Evolutionary conservation across 1,139 yeast genomes (phyloP).

Genomic region (Casaregolazyma suthepensis): DNA sequence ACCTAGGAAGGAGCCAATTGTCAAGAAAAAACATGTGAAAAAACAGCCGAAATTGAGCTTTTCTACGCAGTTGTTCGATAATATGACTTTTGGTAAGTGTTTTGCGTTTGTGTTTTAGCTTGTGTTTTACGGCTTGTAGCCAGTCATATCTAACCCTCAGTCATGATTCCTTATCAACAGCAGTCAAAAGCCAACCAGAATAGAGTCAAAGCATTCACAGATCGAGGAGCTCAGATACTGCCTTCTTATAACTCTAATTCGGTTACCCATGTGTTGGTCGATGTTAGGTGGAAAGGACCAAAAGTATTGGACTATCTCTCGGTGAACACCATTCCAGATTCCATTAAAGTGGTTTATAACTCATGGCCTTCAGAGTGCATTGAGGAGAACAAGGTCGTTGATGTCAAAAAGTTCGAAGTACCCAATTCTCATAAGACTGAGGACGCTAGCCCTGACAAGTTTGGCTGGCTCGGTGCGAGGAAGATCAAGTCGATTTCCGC

Average conservation of each 20-base stretch:
- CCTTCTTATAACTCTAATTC: conserved; percentile 16
- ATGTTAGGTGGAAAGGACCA: conserved; percentile 15
- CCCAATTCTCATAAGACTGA: conserved; percentile 1
- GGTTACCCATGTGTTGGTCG: conserved; percentile 32
- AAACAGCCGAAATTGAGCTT: neutral
- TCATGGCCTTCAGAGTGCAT: conserved; percentile 38
- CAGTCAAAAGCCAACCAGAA: neutral
- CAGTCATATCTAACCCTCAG: neutral
- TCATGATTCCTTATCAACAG: conserved; percentile 3
- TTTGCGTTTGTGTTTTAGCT: neutral
- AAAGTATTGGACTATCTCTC: conserved; percentile 10
- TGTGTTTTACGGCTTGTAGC: neutral
- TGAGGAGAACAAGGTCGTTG: conserved; percentile 24
- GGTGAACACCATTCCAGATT: conserved; percentile 7
- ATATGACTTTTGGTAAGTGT: conserved; percentile 16
- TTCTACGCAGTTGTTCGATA: conserved; percentile 10
- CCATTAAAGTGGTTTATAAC: conserved; percentile 25
- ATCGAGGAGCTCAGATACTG: conserved; percentile 35
- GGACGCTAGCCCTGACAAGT: neutral
- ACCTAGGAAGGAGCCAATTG: conserved; percentile 10
- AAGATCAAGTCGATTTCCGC: conserved; percentile 5
- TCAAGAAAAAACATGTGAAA: neutral
- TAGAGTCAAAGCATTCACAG: conserved; percentile 9
- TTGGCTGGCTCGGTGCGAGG: neutral
- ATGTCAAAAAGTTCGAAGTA: conserved; percentile 5